Evolutionary conservation across 2,329 filamentous ascomycete genomes (phyloP), one percentile per base, ranked within the genome.

Genomic region (Shiraia sp.): DNA sequence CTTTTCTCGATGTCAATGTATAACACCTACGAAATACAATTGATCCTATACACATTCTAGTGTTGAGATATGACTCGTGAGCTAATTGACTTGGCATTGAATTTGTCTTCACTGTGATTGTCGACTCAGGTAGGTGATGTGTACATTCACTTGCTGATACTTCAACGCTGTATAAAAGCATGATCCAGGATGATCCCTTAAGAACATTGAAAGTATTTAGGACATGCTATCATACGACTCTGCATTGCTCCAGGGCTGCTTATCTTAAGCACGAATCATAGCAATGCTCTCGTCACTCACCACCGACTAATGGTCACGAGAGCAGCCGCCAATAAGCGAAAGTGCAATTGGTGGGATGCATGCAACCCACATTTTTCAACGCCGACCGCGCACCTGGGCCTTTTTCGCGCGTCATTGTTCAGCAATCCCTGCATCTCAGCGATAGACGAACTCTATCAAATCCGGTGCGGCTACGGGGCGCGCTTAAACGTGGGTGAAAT

Each of bases 21-120:
- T 61, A 63, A 60, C 57, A 65, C 41, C 49, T 52, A 48, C 42
- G 53, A 32, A 49, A 57, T 57, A 53, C 36, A 22, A 22, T 22
- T 22, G 19, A 22, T 22, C 4, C 19, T 8, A 8, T 22, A 22
- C 19, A 22, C 8, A 22, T 22, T 22, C 19, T 8, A 22, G n/a
- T n/a, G n/a, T n/a, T n/a, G n/a, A n/a, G n/a, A n/a, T n/a, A n/a
- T n/a, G n/a, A n/a, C n/a, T n/a, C n/a, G n/a, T n/a, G n/a, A n/a
- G n/a, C n/a, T n/a, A n/a, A n/a, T n/a, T n/a, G n/a, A n/a, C n/a
- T n/a, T n/a, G n/a, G n/a, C n/a, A n/a, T n/a, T n/a, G n/a, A n/a
- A n/a, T n/a, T n/a, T n/a, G n/a, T n/a, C n/a, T n/a, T n/a, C n/a
- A n/a, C n/a, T n/a, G n/a, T n/a, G n/a, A n/a, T n/a, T n/a, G n/a